Evolutionary conservation across 2,329 filamentous ascomycete species (phyloP).

Genomic region (Calonectria hongkongensis): DNA sequence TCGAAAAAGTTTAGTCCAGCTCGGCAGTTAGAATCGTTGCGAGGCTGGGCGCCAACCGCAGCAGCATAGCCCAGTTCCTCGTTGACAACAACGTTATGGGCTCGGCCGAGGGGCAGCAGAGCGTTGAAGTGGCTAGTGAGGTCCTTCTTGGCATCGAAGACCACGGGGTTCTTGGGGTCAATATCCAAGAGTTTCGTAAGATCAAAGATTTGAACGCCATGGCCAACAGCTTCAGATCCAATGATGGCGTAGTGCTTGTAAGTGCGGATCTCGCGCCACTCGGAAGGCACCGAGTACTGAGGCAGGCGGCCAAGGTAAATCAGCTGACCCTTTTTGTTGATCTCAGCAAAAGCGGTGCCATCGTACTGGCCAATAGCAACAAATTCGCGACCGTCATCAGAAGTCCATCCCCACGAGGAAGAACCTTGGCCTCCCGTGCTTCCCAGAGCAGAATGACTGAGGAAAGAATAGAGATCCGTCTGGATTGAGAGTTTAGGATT

Average conservation of each 20-base stretch:
- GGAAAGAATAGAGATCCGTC: slow-evolving; percentile 19
- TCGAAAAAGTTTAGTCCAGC: slow-evolving; percentile 48
- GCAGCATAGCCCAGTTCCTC: slow-evolving; percentile 69
- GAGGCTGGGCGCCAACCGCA: slow-evolving; percentile 65
- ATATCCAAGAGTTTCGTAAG: slow-evolving; percentile 14
- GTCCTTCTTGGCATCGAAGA: slow-evolving; percentile 4
- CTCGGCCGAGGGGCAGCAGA: slow-evolving; percentile 61
- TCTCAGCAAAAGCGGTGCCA: slow-evolving; percentile 70
- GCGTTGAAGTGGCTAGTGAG: slow-evolving; percentile 54
- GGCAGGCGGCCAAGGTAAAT: slow-evolving; percentile 68
- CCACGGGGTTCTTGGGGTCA: background rate
- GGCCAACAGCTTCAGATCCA: slow-evolving; percentile 63
- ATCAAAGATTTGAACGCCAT: slow-evolving; percentile 15
- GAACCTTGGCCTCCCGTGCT: slow-evolving; percentile 61
- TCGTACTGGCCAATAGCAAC: slow-evolving; percentile 69
- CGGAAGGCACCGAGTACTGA: slow-evolving; percentile 60
- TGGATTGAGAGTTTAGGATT: background rate
- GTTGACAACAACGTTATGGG: slow-evolving; percentile 71
- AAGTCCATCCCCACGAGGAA: slow-evolving; percentile 69
- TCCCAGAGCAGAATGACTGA: slow-evolving; percentile 63
- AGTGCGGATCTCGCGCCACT: slow-evolving; percentile 66
- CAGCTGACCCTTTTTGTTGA: slow-evolving; percentile 65
- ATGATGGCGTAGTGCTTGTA: slow-evolving; percentile 62
- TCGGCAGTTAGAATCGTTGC: slow-evolving; percentile 62
- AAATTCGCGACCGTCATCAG: slow-evolving; percentile 68